These are phyloP conservation scores for Rhizopogon salebrosus DNA, from an alignment of 768 basidiomycete genomes.

Conservation along the genomic window DNA sequence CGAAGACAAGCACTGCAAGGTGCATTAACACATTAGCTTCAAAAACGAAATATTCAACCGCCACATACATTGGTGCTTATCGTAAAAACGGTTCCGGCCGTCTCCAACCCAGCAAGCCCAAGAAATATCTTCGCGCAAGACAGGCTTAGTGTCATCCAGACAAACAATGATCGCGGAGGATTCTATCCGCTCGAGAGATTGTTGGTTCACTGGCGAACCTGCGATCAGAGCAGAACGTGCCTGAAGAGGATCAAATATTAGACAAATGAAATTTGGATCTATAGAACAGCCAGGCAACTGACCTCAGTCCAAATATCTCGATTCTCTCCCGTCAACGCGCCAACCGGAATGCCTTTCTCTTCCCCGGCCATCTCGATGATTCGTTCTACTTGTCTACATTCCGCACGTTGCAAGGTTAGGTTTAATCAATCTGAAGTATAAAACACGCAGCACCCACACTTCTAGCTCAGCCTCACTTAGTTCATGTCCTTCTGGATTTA, in stretches of 20 bases:
- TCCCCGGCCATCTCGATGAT: slow-evolving; percentile 62
- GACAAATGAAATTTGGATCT: background rate
- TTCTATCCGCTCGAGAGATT: slow-evolving; percentile 74
- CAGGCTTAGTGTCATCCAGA: slow-evolving; percentile 77
- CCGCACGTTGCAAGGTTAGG: background rate
- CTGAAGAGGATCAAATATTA: slow-evolving; percentile 21
- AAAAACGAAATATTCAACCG: background rate
- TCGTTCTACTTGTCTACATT: slow-evolving; percentile 54
- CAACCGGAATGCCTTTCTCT: slow-evolving; percentile 49
- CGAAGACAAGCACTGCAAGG: slow-evolving; percentile 82
- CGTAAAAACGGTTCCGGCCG: slow-evolving; percentile 88
- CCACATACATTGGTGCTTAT: slow-evolving; percentile 87
- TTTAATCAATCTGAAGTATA: background rate
- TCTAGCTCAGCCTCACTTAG: slow-evolving; percentile 81
- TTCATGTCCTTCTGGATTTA: slow-evolving; percentile 57
- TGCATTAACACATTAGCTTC: slow-evolving; percentile 2
- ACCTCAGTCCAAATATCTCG: slow-evolving; percentile 88
- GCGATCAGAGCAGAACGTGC: slow-evolving; percentile 58
- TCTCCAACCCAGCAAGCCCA: slow-evolving; percentile 87
- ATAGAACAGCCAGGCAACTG: slow-evolving; percentile 35
- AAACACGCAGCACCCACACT: slow-evolving; percentile 33
- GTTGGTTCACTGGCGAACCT: slow-evolving; percentile 59
- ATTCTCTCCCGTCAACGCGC: slow-evolving; percentile 85
- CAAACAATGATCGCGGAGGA: slow-evolving; percentile 85
- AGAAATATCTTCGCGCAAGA: slow-evolving; percentile 77